A percentile compares a stretch with the other conserved stretches of the same genome.
Evolutionary conservation across 495 filamentous ascomycete genomes (phyloP).

Genomic region (Trichoderma reesei): DNA sequence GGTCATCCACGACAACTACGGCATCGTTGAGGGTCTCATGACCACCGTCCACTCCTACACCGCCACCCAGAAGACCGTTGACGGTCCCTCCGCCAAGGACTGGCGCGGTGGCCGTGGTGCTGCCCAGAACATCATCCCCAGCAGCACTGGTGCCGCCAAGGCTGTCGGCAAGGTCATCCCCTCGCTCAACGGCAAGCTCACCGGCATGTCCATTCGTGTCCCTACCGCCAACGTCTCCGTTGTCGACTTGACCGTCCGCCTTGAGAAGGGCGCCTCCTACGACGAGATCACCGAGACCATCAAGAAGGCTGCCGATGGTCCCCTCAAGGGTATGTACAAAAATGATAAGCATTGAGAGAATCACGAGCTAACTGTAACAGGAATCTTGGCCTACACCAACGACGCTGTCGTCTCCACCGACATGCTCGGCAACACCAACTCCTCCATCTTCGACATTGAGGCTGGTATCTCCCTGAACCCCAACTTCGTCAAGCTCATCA

Average conservation of each 20-base stretch:
- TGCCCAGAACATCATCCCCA: conserved; percentile 99
- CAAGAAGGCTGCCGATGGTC: conserved; percentile 78
- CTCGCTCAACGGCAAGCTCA: conserved; percentile 95
- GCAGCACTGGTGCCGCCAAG: conserved; percentile 98
- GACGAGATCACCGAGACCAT: conserved; percentile 88
- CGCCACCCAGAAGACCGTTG: conserved; percentile 98
- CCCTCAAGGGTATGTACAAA: conserved; percentile 65
- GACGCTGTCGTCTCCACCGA: conserved; percentile 93
- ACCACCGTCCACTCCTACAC: conserved; percentile 99
- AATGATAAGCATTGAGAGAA: background rate
- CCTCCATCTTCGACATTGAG: conserved; percentile 99
- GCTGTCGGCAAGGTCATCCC: conserved; percentile 99
- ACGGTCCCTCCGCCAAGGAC: conserved; percentile 96
- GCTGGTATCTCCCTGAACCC: conserved; percentile 96
- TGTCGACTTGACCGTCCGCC: conserved; percentile 89
- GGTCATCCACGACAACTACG: conserved; percentile 96
- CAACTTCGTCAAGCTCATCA: conserved; percentile 97
- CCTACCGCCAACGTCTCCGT: conserved; percentile 98
- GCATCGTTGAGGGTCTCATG: conserved; percentile 97
- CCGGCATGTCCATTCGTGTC: conserved; percentile 98
- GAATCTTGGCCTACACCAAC: conserved; percentile 90
- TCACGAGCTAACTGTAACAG: conserved; percentile 37
- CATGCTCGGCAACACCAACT: conserved; percentile 80
- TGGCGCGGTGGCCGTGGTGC: conserved; percentile 98
- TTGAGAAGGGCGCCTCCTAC: conserved; percentile 83